Percentiles rank a stretch among this genome's conserved stretches.
Conservation (phyloP, 306 rosid genomes). For the Abrus pulchellus region DNA sequence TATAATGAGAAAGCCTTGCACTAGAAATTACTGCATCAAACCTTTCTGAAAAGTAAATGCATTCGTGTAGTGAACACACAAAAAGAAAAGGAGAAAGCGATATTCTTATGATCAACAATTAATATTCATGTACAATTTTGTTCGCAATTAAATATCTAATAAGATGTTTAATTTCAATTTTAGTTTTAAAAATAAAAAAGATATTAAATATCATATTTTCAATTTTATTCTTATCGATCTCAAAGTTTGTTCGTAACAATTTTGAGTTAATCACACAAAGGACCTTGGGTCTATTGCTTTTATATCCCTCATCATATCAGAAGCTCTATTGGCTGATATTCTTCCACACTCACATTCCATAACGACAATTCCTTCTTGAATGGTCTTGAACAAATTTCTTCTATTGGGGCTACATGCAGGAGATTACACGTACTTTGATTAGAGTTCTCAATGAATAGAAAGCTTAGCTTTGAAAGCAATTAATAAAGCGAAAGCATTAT, state of each 20-base stretch:
- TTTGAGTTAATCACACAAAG: conserved; percentile 2
- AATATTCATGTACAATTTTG: neutral
- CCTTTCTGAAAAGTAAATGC: conserved; percentile 49
- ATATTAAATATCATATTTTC: neutral
- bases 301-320: conserved; percentile 10
- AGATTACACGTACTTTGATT: conserved; percentile 50
- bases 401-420: conserved; percentile 42
- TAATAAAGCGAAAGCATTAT: conserved; percentile 54
- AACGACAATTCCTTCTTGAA: conserved; percentile 21
- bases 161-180: neutral
- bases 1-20: conserved; percentile 15
- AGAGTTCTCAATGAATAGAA: conserved; percentile 42
- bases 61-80: conserved; percentile 32
- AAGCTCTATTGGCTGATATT: conserved; percentile 44
- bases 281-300: conserved; percentile 9
- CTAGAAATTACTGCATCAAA: conserved; percentile 24
- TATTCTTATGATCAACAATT: conserved; percentile 26
- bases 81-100: conserved; percentile 10
- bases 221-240: neutral
- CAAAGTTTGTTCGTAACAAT: conserved; percentile 10
- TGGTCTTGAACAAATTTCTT: conserved; percentile 44
- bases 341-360: conserved; percentile 34
- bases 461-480: conserved; percentile 50
- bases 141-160: neutral
- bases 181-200: neutral